Evolutionary conservation across 768 basidiomycete species (phyloP).

Genomic region (Strobilomyces confusus): DNA sequence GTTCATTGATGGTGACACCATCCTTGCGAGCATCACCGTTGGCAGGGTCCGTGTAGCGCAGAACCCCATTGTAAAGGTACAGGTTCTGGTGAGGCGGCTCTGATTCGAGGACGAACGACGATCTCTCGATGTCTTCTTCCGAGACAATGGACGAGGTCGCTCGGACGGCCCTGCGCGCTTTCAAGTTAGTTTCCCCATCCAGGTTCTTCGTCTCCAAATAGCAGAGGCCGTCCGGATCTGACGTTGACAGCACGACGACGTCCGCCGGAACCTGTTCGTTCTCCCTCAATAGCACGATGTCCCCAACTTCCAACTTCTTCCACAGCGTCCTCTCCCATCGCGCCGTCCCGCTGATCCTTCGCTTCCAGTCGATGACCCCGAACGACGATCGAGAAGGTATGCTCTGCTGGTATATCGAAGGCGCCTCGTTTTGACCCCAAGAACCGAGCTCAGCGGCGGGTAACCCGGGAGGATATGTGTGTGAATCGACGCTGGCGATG

Average conservation of each 20-base stretch:
- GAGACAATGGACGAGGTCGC: constrained; percentile 72
- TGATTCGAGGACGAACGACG: constrained; percentile 84
- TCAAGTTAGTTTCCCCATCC: constrained; percentile 96
- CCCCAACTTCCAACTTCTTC: constrained; percentile 99
- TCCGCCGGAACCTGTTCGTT: constrained; percentile 98
- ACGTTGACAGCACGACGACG: constrained; percentile 87
- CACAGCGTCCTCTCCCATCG: constrained; percentile 94
- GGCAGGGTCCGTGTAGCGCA: constrained; percentile 62
- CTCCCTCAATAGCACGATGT: constrained; percentile 83
- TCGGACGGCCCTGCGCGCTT: constrained; percentile 71
- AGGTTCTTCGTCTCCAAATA: constrained; percentile 98
- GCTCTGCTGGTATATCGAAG: constrained; percentile 52
- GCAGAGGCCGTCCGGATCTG: constrained; percentile 87
- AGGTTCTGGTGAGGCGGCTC: constrained; percentile 93
- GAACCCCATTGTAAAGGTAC: constrained; percentile 83
- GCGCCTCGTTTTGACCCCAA: constrained; percentile 37
- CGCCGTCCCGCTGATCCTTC: constrained; percentile 63
- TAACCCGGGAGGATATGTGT: constrained; percentile 57
- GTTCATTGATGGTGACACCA: constrained; percentile 84
- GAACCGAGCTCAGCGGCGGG: constrained; percentile 30
- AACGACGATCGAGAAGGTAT: constrained; percentile 50
- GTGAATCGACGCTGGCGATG: constrained; percentile 62
- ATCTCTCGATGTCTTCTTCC: constrained; percentile 89
- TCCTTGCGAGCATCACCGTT: constrained; percentile 56
- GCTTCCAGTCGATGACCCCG: constrained; percentile 81